These are phyloP conservation scores for Phytophthora ohioensis DNA, from an alignment of 352 stramenopile species.

Conservation along the genomic window DNA sequence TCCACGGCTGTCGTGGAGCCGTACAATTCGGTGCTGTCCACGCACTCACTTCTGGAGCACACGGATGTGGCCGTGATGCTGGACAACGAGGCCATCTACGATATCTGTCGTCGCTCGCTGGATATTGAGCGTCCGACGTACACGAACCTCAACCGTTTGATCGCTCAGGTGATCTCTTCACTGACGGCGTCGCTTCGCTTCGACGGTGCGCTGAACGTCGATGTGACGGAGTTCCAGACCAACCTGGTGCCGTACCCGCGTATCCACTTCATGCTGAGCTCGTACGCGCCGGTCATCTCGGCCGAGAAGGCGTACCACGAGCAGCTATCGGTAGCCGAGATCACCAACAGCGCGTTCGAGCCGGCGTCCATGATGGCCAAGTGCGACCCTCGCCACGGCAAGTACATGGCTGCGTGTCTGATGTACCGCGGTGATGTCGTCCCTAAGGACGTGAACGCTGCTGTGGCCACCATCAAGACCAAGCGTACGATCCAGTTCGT, in stretches of 20 bases:
- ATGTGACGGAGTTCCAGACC: constrained; percentile 99
- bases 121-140: constrained; percentile 99
- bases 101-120: constrained; percentile 42
- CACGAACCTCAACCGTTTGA: constrained; percentile 98
- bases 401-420: constrained; percentile 99
- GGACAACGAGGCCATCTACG: constrained; percentile 43
- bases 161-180: constrained; percentile 98
- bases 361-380: constrained; percentile 99
- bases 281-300: constrained; percentile 98
- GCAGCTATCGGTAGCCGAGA: constrained; percentile 97
- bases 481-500: constrained; percentile 99
- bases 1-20: constrained; percentile 97
- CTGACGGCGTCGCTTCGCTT: constrained; percentile 98
- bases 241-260: constrained; percentile 99
- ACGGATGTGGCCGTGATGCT: constrained; percentile 89
- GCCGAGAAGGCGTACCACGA: constrained; percentile 98
- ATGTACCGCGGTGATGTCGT: constrained; percentile 98
- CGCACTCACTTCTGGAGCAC: constrained; percentile 96
- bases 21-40: constrained; percentile 98
- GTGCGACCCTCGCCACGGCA: constrained; percentile 98
- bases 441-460: constrained; percentile 94
- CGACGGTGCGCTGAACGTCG: constrained; percentile 98
- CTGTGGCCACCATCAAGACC: constrained; percentile 98
- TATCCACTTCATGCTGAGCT: constrained; percentile 99
- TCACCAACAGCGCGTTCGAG: constrained; percentile 99